Percentiles rank a stretch among this genome's conserved stretches.
Conservation (phyloP, 345 rosid genomes). For the Anastatica hierochuntica region DNA sequence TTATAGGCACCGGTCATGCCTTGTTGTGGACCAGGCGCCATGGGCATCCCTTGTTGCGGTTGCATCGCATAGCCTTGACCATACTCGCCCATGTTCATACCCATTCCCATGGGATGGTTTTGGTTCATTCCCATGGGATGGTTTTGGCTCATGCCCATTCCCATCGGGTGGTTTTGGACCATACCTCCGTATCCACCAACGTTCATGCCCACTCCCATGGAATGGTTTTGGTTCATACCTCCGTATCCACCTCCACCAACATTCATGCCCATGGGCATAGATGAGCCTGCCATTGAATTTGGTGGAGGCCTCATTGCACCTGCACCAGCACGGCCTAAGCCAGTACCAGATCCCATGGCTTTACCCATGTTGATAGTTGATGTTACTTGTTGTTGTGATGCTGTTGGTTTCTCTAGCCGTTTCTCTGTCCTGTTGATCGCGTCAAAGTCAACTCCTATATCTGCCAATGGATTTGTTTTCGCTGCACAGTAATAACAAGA, state of each 20-base stretch:
- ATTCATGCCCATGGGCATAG: constrained; percentile 26
- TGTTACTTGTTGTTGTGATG: constrained; percentile 35
- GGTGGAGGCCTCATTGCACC: constrained; percentile 40
- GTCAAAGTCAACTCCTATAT: constrained; percentile 90
- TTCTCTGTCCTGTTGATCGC: constrained; percentile 82
- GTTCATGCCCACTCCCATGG: constrained; percentile 6
- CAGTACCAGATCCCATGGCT: constrained; percentile 98
- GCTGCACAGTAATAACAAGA: constrained; percentile 35
- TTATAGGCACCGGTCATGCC: constrained; percentile 47
- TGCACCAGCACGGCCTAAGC: constrained; percentile 77
- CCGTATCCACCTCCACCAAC: not conserved
- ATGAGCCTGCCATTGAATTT: constrained; percentile 43
- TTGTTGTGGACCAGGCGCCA: constrained; percentile 34
- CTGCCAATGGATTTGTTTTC: constrained; percentile 82
- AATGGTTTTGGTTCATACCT: constrained; percentile 13
- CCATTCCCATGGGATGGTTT: too few relatives aligned
- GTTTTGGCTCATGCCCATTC: constrained; percentile 42
- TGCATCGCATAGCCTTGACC: constrained; percentile 56
- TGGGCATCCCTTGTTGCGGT: constrained; percentile 30
- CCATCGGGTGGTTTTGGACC: constrained; percentile 26
- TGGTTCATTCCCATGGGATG: constrained; percentile 38
- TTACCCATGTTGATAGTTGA: constrained; percentile 89
- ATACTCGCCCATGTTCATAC: constrained; percentile 37
- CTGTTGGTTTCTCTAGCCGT: constrained; percentile 67
- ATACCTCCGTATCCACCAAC: constrained; percentile 38